Conservation (phyloP, 2,329 filamentous ascomycete species). For the Pseudogymnoascus sp. region DNA sequence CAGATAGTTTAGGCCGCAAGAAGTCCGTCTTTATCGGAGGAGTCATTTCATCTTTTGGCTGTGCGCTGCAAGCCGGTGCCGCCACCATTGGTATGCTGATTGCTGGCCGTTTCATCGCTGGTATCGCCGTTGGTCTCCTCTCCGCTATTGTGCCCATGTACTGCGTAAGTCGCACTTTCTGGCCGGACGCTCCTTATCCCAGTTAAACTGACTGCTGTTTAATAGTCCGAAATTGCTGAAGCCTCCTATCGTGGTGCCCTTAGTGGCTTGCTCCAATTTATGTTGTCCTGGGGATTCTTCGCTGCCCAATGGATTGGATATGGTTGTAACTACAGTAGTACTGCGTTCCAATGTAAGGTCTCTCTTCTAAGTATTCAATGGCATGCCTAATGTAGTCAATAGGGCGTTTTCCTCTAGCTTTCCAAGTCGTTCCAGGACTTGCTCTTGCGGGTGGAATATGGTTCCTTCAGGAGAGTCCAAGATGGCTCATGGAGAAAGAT, state of each 20-base stretch:
- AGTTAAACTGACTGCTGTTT: constrained; percentile 44
- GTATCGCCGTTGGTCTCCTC: constrained; percentile 38
- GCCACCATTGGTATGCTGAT: constrained; percentile 34
- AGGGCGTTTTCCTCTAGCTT: constrained; percentile 49
- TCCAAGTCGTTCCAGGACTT: constrained; percentile 45
- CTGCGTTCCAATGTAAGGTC: not conserved
- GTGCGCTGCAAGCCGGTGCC: constrained; percentile 26
- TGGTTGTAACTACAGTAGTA: constrained; percentile 12
- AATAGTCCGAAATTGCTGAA: constrained; percentile 30
- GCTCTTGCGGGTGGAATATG: constrained; percentile 44
- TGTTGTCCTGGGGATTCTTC: constrained; percentile 23
- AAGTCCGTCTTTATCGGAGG: constrained; percentile 24
- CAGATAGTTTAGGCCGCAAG: constrained; percentile 25
- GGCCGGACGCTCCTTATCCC: constrained; percentile 42
- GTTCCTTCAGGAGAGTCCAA: constrained; percentile 47
- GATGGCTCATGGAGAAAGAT: constrained; percentile 44
- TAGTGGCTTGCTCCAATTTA: constrained; percentile 22
- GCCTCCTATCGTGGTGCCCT: constrained; percentile 18
- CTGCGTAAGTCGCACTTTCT: constrained; percentile 25
- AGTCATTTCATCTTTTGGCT: constrained; percentile 23
- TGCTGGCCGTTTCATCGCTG: constrained; percentile 38
- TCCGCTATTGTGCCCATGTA: constrained; percentile 38
- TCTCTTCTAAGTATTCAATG: constrained; percentile 22
- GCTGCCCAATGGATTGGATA: constrained; percentile 23
- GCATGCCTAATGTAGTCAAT: constrained; percentile 25